phyloP scores from a whole-genome alignment of 2,329 filamentous ascomycete species.

The Zymoseptoria passerinii region DNA sequence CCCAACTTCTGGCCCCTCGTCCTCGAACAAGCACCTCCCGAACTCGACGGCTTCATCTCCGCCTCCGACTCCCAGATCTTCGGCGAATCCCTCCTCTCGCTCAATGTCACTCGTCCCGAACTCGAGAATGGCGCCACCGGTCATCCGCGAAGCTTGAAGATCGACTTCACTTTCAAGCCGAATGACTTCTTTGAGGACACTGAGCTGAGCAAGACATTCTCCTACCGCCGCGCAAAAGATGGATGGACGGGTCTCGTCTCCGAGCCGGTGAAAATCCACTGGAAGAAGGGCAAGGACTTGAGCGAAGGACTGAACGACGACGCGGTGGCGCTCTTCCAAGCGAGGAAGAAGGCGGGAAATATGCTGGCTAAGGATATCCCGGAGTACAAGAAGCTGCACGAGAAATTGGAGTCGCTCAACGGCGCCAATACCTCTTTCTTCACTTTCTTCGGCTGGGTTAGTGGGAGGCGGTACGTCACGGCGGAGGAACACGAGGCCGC shows the following conservation, averaged over 20 bases:
- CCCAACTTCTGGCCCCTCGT: constrained; percentile 93
- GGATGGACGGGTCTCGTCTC: constrained; percentile 71
- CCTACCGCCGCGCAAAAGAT: constrained; percentile 62
- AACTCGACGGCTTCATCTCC: constrained; percentile 83
- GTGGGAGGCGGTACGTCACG: constrained; percentile 56
- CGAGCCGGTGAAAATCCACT: constrained; percentile 79
- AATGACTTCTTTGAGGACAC: constrained; percentile 78
- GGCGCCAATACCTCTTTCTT: constrained; percentile 64
- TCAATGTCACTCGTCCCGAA: constrained; percentile 76
- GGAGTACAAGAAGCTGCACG: constrained; percentile 47
- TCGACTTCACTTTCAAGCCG: constrained; percentile 68
- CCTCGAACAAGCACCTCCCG: constrained; percentile 73
- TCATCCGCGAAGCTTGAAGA: constrained; percentile 70
- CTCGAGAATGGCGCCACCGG: constrained; percentile 51
- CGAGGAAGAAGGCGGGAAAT: constrained; percentile 45
- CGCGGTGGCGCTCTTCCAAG: constrained; percentile 60
- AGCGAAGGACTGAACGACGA: constrained; percentile 72
- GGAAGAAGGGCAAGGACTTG: constrained; percentile 70
- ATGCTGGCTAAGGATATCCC: constrained; percentile 40
- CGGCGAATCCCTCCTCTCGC: constrained; percentile 54
- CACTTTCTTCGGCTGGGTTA: constrained; percentile 71
- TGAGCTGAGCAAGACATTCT: constrained; percentile 84
- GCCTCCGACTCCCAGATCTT: constrained; percentile 70
- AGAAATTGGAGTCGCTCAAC: constrained; percentile 42
- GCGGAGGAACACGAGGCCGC: constrained; percentile 63